Evolutionary conservation across 1,284 basidiomycete species (phyloP).

Genomic region (Schizophyllum commune): DNA sequence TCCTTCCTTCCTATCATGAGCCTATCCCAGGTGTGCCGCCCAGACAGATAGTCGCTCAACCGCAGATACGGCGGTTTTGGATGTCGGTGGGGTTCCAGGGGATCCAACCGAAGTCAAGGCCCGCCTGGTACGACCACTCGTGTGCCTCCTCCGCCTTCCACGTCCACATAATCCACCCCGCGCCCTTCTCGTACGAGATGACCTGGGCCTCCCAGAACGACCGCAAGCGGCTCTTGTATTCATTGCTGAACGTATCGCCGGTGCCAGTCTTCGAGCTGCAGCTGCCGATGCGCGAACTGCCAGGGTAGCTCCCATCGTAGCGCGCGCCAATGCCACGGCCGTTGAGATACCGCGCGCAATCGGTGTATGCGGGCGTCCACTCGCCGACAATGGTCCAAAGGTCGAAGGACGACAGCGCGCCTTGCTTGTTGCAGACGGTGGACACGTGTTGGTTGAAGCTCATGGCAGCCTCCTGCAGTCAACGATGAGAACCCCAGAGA

Average conservation of each 20-base stretch:
- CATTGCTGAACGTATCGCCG: slow-evolving; percentile 61
- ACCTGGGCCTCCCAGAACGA: slow-evolving; percentile 83
- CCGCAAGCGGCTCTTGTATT: slow-evolving; percentile 80
- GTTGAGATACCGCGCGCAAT: slow-evolving; percentile 80
- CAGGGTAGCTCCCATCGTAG: slow-evolving; percentile 74
- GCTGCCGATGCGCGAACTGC: slow-evolving; percentile 59
- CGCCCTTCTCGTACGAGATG: slow-evolving; percentile 52
- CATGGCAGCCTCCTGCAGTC: slow-evolving; percentile 41
- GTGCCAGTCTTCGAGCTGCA: slow-evolving; percentile 71
- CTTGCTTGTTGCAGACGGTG: slow-evolving; percentile 48
- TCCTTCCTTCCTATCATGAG: too few species aligned
- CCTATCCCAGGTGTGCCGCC: too few species aligned
- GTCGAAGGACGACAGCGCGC: slow-evolving; percentile 43
- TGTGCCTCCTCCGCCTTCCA: slow-evolving; percentile 68
- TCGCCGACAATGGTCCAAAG: slow-evolving; percentile 80
- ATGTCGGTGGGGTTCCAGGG: slow-evolving; percentile 40
- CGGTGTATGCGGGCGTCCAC: slow-evolving; percentile 78
- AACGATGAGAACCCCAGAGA: neutral
- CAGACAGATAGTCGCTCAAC: too few species aligned
- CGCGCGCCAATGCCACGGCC: slow-evolving; percentile 64
- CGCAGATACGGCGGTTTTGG: slow-evolving; percentile 34
- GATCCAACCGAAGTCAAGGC: slow-evolving; percentile 79
- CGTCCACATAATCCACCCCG: slow-evolving; percentile 72
- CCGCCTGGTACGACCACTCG: slow-evolving; percentile 74
- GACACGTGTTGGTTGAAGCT: slow-evolving; percentile 55